Base-by-base conservation (phyloP, 2,329 filamentous ascomycete species). In the Endocalyx cinctus region DNA sequence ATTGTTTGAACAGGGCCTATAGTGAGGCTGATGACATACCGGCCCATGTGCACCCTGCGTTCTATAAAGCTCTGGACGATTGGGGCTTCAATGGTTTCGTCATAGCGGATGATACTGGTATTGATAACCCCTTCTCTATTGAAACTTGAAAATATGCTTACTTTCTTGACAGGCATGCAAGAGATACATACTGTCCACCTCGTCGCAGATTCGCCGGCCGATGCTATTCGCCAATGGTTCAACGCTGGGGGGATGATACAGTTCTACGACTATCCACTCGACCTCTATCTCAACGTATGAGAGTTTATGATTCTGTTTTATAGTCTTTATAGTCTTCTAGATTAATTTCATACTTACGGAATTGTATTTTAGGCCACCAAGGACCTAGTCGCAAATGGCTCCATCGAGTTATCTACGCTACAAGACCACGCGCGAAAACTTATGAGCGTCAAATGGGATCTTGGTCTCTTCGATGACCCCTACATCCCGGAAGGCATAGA, bases 171-270 rank as follows among this genome's bases (percentile, higher is more conserved):
- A 55, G 52, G 56, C 2, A 58, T 59, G 51, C 39, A 43, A 10
- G 52, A 58, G 20, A 23, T 65, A 12, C 43, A 59, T 23, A 46
- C 47, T 4, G 38, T 57, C 5, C 63, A 67, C 42, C 38, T 42
- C 17, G 62, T 67, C 2, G 60, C 63, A 1, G 46, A 45, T 33
- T 60, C 57, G 6, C 56, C 58, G 2, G 60, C 57, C 6, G 59
- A 63, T 41, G 58, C 57, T 3, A 62, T 68, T 20, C 47, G 45
- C 3, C 64, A 68, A 29, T 68, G 63, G 62, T 63, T 63, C 33
- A 63, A 64, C 33, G 62, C 61, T 4, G 64, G 64, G 20, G 60
- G 63, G 1, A 67, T 67, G 62, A 47, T 66, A 3, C 64, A 67
- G 31, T 68, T 61, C 36, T 68, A 68, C 29, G 63, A 67, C 38